phyloP scores from a whole-genome alignment of 495 filamentous ascomycete genomes.

The Rhypophila decipiens region DNA sequence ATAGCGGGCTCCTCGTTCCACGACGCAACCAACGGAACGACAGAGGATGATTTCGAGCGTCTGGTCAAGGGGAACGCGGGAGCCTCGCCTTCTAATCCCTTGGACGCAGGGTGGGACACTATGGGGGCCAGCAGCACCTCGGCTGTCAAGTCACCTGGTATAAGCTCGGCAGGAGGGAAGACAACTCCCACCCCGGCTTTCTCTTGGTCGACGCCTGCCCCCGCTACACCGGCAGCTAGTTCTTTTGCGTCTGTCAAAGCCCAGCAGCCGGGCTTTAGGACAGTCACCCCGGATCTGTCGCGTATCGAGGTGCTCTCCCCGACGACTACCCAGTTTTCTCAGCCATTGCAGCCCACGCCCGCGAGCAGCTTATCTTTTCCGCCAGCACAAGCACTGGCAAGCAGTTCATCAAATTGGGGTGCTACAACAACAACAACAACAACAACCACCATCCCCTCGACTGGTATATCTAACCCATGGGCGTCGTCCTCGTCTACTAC shows the following conservation, averaged over 20 bases:
- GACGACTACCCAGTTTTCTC: constrained; percentile 46
- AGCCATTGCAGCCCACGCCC: constrained; percentile 38
- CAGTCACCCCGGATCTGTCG: constrained; percentile 50
- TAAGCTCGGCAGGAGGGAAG: constrained; percentile 16
- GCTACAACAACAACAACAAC: constrained; percentile 4
- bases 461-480: constrained; percentile 27
- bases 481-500: constrained; percentile 22
- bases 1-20: constrained; percentile 42
- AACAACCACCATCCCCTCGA: background rate
- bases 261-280: constrained; percentile 41
- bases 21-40: constrained; percentile 42
- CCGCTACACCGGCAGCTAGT: constrained; percentile 13
- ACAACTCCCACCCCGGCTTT: constrained; percentile 40
- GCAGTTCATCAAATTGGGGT: constrained; percentile 23
- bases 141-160: constrained; percentile 17
- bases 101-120: constrained; percentile 41
- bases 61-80: constrained; percentile 66
- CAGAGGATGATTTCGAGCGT: constrained; percentile 71
- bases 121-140: constrained; percentile 15
- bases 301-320: constrained; percentile 44
- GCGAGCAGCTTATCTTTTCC: constrained; percentile 6
- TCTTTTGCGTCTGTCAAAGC: constrained; percentile 31
- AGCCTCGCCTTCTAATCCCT: constrained; percentile 18
- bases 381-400: constrained; percentile 1
- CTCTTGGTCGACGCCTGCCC: constrained; percentile 53